Evolutionary conservation across 2,329 filamentous ascomycete species (phyloP).

Genomic region (Graphilbum fragrans): DNA sequence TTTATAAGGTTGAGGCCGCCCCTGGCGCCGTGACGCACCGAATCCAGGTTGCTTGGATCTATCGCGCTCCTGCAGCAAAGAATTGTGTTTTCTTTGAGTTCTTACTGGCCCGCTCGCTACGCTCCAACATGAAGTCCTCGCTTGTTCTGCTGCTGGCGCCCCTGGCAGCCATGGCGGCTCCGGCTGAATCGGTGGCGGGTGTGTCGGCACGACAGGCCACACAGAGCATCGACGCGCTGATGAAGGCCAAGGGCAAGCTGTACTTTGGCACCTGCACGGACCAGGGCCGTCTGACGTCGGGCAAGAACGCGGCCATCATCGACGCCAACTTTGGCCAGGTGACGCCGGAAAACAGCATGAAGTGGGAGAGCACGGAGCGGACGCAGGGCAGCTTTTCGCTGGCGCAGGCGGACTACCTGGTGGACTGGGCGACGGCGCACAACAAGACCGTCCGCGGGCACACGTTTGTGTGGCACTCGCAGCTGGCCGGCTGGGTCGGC

Average conservation of each 20-base stretch:
- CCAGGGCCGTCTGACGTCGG: slow-evolving; percentile 33
- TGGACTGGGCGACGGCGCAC: slow-evolving; percentile 44
- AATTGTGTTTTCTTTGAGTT: not conserved
- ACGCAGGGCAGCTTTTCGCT: slow-evolving; percentile 41
- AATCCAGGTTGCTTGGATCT: no score
- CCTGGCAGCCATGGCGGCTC: slow-evolving; percentile 21
- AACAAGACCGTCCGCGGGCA: slow-evolving; percentile 51
- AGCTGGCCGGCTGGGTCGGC: slow-evolving; percentile 47
- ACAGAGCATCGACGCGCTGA: slow-evolving; percentile 39
- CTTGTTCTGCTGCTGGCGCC: slow-evolving; percentile 24
- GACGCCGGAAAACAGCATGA: slow-evolving; percentile 59
- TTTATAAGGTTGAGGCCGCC: no score
- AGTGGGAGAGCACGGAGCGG: slow-evolving; percentile 50
- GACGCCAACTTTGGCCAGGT: slow-evolving; percentile 50
- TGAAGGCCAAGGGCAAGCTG: slow-evolving; percentile 51
- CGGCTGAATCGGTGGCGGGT: slow-evolving; percentile 11
- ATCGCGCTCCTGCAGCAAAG: no score
- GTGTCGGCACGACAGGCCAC: slow-evolving; percentile 21
- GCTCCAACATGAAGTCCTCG: not conserved
- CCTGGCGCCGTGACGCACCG: no score
- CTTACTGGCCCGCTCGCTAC: no score
- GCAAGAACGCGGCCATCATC: slow-evolving; percentile 43
- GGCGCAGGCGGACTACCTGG: slow-evolving; percentile 42
- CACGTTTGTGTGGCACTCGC: slow-evolving; percentile 53
- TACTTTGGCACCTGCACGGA: slow-evolving; percentile 52